Base-by-base conservation (phyloP, 768 basidiomycete genomes). In the Calocera cornea region DNA sequence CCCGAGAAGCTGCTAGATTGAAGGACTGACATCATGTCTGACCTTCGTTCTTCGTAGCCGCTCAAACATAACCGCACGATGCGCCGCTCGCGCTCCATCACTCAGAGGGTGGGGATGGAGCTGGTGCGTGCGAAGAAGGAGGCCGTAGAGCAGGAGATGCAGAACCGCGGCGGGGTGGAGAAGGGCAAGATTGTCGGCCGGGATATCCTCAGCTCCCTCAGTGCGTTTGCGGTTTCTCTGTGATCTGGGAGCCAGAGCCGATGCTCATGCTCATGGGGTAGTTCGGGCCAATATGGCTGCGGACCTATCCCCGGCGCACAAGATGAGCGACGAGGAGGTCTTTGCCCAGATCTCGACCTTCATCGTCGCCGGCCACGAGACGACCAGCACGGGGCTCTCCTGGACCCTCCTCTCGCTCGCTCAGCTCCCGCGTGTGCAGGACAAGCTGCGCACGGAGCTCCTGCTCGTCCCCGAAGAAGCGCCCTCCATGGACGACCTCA, bases 281-380 rank as follows among this genome's bases (percentile, higher is more conserved):
- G 94, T 95, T 65, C 89, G 88, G 76, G 89, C 92, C 1, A 95
- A 95, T 75, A 73, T 85, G 68, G 85, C 90, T 1, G 83, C 78
- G 14, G 74, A 79, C 36, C 74, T 78, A 11, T 74, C 80, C 11
- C 75, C 78, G 0, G 79, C 79, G 0, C 89, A 92, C 34, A 84
- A 88, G 69, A 83, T 95, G 70, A 88, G 92, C 0, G 94, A 97
- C 73, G 86, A 88, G 34, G 94, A 95, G 72, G 87, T 95, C 64
- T 80, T 93, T 12, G 80, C 90, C 72, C 92, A 86, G 68, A 86
- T 95, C 76, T 91, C 89, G 71, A 93, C 92, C 0, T 89, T 95
- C 75, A 85, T 93, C 81, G 92, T 93, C 74, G 91, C 89, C 24
- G 93, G 93, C 2, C 90, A 92, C 14, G 92, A 95, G 72, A 91